Evolutionary conservation across 352 stramenopile genomes (phyloP).

Genomic region (Phytophthora brassicae): DNA sequence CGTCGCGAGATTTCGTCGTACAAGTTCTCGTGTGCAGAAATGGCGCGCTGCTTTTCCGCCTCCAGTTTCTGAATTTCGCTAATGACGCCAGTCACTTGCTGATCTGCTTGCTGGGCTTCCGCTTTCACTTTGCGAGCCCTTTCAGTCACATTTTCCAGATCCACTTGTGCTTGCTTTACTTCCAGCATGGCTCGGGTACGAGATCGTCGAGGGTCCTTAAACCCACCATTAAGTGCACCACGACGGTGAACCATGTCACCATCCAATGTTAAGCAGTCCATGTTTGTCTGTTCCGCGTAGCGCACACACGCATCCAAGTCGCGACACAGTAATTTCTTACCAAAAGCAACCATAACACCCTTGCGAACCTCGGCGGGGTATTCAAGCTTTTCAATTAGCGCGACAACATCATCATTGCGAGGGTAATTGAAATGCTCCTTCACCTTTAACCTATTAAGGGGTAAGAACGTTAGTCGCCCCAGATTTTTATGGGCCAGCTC

Average conservation of each 20-base stretch:
- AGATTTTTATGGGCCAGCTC: slow-evolving; percentile 93
- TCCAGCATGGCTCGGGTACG: slow-evolving; percentile 82
- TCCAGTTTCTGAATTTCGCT: slow-evolving; percentile 86
- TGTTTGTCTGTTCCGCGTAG: slow-evolving; percentile 82
- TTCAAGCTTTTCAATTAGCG: slow-evolving; percentile 84
- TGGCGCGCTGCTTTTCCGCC: slow-evolving; percentile 69
- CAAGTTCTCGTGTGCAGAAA: slow-evolving; percentile 75
- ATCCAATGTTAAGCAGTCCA: slow-evolving; percentile 98
- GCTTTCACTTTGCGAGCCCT: slow-evolving; percentile 85
- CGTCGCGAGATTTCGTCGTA: slow-evolving; percentile 81
- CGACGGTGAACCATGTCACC: slow-evolving; percentile 97
- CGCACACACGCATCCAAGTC: slow-evolving; percentile 90
- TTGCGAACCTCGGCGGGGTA: slow-evolving; percentile 86
- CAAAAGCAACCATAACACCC: slow-evolving; percentile 96
- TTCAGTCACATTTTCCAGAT: slow-evolving; percentile 67
- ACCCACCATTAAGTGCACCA: slow-evolving; percentile 97
- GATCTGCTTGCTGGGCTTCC: slow-evolving; percentile 90
- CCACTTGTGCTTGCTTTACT: slow-evolving; percentile 73
- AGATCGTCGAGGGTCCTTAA: slow-evolving; percentile 89
- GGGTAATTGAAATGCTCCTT: slow-evolving; percentile 78
- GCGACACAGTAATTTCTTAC: slow-evolving; percentile 95
- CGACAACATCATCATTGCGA: slow-evolving; percentile 80
- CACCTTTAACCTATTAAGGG: slow-evolving; percentile 91
- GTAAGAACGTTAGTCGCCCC: slow-evolving; percentile 97
- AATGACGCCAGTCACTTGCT: slow-evolving; percentile 83